Evolutionary conservation across 2,329 filamentous ascomycete genomes (phyloP).

Genomic region (Pseudogymnoascus destructans): DNA sequence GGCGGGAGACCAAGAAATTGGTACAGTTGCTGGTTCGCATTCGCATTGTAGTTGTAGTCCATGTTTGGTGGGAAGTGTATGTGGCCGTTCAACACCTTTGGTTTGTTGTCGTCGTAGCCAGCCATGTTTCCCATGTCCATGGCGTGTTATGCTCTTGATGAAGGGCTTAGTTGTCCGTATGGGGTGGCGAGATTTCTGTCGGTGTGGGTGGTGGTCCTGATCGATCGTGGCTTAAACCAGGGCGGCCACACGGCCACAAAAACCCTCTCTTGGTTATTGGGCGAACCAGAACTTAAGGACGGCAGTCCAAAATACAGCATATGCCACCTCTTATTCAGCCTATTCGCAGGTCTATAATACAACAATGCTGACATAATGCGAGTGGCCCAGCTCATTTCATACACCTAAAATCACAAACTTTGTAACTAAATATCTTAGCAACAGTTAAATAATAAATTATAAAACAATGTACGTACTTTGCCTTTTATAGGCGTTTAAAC

Average conservation of each 20-base stretch:
- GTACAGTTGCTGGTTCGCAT: constrained; percentile 33
- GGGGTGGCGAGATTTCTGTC: not conserved
- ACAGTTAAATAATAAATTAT: too few relatives aligned
- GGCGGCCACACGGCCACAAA: not conserved
- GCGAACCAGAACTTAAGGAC: not conserved
- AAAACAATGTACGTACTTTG: too few relatives aligned
- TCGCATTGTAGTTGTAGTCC: constrained; percentile 43
- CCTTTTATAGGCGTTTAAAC: too few relatives aligned
- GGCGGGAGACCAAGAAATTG: constrained; percentile 35
- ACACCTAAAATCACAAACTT: too few relatives aligned
- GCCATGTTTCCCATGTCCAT: constrained; percentile 1
- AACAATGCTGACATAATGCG: too few relatives aligned
- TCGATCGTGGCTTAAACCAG: not conserved
- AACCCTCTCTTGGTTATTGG: not conserved
- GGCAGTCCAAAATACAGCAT: not conserved
- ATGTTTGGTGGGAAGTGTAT: constrained; percentile 26
- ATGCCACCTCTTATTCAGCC: not conserved
- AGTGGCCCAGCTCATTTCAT: too few relatives aligned
- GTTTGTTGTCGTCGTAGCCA: not conserved
- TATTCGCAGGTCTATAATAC: not conserved
- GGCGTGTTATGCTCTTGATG: not conserved
- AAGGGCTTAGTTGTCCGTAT: not conserved
- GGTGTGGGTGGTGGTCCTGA: not conserved
- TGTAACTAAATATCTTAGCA: too few relatives aligned
- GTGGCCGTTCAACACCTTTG: not conserved